These are phyloP conservation scores for Coccomyxa subellipsoidea DNA, from an alignment of 163 green algal species.

Conservation along the genomic window DNA sequence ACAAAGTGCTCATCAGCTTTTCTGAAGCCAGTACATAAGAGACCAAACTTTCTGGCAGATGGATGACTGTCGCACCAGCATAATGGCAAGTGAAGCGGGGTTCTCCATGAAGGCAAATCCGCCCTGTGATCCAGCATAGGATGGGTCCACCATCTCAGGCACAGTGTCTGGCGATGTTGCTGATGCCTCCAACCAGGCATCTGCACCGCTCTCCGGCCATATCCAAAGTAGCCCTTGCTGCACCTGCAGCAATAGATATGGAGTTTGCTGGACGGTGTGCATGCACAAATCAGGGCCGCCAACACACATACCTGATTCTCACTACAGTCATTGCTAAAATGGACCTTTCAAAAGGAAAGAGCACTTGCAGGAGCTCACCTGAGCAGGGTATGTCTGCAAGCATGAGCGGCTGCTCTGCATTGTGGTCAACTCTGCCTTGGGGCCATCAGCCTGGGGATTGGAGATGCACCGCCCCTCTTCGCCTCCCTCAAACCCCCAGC, in stretches of 20 bases:
- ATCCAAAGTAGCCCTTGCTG: constrained; percentile 29
- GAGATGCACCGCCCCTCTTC: constrained; percentile 24
- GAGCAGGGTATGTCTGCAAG: constrained; percentile 25
- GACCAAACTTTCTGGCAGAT: too few relatives aligned
- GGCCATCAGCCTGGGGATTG: constrained; percentile 38
- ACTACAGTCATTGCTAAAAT: too few relatives aligned
- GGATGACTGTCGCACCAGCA: neutral
- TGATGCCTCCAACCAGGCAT: constrained; percentile 22
- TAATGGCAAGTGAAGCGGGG: neutral
- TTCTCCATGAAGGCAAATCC: constrained; percentile 4
- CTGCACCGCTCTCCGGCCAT: constrained; percentile 24
- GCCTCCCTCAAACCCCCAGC: constrained; percentile 40
- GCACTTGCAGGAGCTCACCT: too few relatives aligned
- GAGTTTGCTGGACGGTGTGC: too few relatives aligned
- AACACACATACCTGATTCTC: too few relatives aligned
- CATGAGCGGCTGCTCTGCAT: constrained; percentile 28
- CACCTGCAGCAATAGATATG: constrained; percentile 12
- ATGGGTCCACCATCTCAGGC: neutral
- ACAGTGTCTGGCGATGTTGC: neutral
- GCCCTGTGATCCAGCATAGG: constrained; percentile 1
- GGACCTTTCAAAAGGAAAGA: too few relatives aligned
- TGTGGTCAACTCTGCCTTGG: constrained; percentile 27
- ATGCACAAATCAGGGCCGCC: too few relatives aligned
- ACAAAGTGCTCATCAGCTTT: too few relatives aligned
- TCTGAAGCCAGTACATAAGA: too few relatives aligned